These are phyloP conservation scores for Phytophthora colocasiae DNA, from an alignment of 352 stramenopile species.

Conservation along the genomic window DNA sequence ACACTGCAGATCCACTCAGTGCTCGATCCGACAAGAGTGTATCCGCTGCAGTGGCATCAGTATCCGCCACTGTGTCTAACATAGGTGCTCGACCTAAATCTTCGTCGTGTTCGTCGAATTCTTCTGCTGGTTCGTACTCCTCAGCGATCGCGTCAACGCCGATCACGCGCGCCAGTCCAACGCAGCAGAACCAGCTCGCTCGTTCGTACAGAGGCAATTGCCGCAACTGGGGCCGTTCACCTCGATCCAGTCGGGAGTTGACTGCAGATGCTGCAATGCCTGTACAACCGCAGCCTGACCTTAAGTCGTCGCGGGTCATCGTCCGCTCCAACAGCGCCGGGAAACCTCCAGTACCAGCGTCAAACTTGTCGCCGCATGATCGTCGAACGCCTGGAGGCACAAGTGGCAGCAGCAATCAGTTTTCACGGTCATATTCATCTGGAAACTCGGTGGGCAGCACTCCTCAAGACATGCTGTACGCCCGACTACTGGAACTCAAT, in stretches of 20 bases:
- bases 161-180: not conserved
- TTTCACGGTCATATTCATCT: constrained; percentile 24
- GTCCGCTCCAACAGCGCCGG: constrained; percentile 18
- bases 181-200: constrained; percentile 7
- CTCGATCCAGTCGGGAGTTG: not conserved
- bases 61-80: constrained; percentile 11
- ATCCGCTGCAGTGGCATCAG: constrained; percentile 24
- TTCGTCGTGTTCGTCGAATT: constrained; percentile 30
- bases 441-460: constrained; percentile 15
- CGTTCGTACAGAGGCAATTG: constrained; percentile 28
- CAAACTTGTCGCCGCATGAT: constrained; percentile 14
- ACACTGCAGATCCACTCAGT: constrained; percentile 21
- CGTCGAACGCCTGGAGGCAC: constrained; percentile 8
- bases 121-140: constrained; percentile 28
- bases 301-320: not conserved
- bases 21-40: constrained; percentile 19
- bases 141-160: constrained; percentile 14
- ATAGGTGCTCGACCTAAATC: constrained; percentile 23
- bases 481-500: constrained; percentile 53
- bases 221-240: constrained; percentile 23
- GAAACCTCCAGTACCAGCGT: constrained; percentile 22
- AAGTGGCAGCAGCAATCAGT: constrained; percentile 13
- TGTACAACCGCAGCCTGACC: not conserved
- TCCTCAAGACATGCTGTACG: constrained; percentile 32
- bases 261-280: constrained; percentile 16